phyloP scores from a whole-genome alignment of 257 asterid species.

The Penstemon newberryi region DNA sequence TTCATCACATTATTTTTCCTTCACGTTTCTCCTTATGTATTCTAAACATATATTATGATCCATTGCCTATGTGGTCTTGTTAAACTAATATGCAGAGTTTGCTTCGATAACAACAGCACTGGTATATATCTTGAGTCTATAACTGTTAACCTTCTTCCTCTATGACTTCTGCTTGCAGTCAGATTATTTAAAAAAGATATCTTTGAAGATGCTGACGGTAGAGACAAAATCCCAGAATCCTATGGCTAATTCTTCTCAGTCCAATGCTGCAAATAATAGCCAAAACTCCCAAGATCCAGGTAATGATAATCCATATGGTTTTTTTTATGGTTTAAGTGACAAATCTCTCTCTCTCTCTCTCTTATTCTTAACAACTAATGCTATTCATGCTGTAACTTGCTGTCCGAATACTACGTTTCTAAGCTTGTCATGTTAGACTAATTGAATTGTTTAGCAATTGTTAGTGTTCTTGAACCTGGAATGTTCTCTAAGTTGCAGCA shows the following conservation, averaged over 20 bases:
- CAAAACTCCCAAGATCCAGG: slow-evolving; percentile 68
- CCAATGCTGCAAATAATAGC: slow-evolving; percentile 55
- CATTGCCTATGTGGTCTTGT: slow-evolving; percentile 10
- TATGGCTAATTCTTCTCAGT: slow-evolving; percentile 47
- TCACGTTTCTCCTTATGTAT: slow-evolving; percentile 13
- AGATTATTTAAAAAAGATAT: slow-evolving; percentile 82
- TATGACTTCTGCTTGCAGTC: slow-evolving; percentile 45
- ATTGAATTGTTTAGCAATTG: neutral
- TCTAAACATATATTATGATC: slow-evolving; percentile 1
- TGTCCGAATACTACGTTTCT: neutral
- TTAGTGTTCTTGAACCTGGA: slow-evolving; percentile 12
- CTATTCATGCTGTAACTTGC: neutral
- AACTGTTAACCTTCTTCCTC: slow-evolving; percentile 8
- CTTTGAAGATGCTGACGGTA: slow-evolving; percentile 82
- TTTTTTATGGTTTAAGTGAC: neutral
- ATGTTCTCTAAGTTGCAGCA: neutral
- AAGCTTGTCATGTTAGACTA: slow-evolving; percentile 11
- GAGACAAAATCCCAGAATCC: slow-evolving; percentile 75
- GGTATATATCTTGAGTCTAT: neutral
- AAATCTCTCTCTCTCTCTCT: neutral
- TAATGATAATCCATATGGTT: slow-evolving; percentile 29
- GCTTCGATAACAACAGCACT: neutral
- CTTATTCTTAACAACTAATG: neutral
- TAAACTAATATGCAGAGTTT: neutral
- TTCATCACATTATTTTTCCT: slow-evolving; percentile 20